Evolutionary conservation across 2,329 filamentous ascomycete genomes (phyloP).

Genomic region (Epicoccum sorghinum): DNA sequence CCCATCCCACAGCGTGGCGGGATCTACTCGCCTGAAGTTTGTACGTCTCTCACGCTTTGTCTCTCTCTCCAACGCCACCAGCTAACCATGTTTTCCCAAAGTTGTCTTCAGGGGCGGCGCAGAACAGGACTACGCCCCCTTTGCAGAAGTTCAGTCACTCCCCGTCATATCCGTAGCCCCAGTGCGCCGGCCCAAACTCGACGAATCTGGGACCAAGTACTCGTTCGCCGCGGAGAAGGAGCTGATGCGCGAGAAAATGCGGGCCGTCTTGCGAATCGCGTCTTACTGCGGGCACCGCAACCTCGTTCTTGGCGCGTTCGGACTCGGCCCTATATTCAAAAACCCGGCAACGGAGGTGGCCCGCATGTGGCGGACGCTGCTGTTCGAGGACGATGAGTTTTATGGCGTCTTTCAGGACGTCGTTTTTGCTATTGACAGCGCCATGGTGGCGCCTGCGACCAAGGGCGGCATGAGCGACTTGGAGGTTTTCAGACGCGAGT

Average conservation of each 20-base stretch:
- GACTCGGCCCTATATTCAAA: slow-evolving; percentile 52
- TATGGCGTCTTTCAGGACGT: slow-evolving; percentile 52
- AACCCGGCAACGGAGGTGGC: slow-evolving; percentile 53
- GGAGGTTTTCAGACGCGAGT: slow-evolving; percentile 50
- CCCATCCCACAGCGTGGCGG: slow-evolving; percentile 73
- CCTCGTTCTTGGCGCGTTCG: slow-evolving; percentile 53
- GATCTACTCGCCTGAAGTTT: slow-evolving; percentile 72
- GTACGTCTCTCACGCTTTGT: slow-evolving; percentile 49
- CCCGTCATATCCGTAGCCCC: slow-evolving; percentile 78
- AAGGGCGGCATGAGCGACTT: slow-evolving; percentile 46
- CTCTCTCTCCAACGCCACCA: background rate
- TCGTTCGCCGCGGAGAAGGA: slow-evolving; percentile 74
- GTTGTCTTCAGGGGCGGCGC: slow-evolving; percentile 74
- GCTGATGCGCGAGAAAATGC: slow-evolving; percentile 75
- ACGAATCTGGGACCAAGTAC: slow-evolving; percentile 69
- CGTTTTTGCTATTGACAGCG: slow-evolving; percentile 53
- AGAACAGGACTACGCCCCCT: slow-evolving; percentile 52
- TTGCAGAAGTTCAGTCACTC: slow-evolving; percentile 59
- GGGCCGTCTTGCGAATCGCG: slow-evolving; percentile 72
- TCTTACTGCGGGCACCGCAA: slow-evolving; percentile 50
- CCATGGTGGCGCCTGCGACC: slow-evolving; percentile 34
- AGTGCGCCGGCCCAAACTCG: slow-evolving; percentile 74
- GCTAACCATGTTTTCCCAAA: slow-evolving; percentile 23
- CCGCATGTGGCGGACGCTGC: slow-evolving; percentile 52
- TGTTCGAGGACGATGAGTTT: slow-evolving; percentile 54